Evolutionary conservation across 768 basidiomycete genomes (phyloP).

Genomic region (Mycena amicta): DNA sequence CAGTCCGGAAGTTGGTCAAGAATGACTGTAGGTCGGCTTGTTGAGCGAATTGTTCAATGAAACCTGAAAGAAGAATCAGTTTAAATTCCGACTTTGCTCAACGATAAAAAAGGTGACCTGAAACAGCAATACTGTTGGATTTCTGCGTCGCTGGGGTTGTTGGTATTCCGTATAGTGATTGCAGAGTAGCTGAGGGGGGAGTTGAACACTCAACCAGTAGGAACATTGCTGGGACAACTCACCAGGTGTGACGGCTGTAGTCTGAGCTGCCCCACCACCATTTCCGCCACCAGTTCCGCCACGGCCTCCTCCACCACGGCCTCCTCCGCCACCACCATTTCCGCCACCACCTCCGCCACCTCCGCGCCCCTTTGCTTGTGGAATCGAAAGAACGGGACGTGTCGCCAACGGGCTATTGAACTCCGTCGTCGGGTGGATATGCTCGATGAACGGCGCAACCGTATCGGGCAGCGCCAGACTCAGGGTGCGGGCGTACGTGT

Average conservation of each 20-base stretch:
- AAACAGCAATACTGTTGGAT: slow-evolving; percentile 26
- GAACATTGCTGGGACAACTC: background rate
- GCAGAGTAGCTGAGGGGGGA: slow-evolving; percentile 17
- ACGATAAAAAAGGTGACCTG: background rate
- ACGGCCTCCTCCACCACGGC: background rate
- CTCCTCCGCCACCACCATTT: background rate
- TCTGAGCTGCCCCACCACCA: background rate
- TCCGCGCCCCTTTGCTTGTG: slow-evolving; percentile 20
- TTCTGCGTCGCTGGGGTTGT: slow-evolving; percentile 27
- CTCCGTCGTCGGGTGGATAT: background rate
- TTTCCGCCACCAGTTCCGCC: background rate
- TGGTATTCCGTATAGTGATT: slow-evolving; percentile 38
- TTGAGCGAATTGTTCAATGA: slow-evolving; percentile 20
- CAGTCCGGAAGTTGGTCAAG: slow-evolving; percentile 18
- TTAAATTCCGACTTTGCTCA: background rate
- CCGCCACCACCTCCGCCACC: background rate
- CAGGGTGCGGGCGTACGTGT: slow-evolving; percentile 33
- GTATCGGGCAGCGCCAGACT: slow-evolving; percentile 37
- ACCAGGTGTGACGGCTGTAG: background rate
- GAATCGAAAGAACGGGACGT: background rate
- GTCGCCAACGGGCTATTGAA: background rate
- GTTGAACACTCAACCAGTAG: background rate
- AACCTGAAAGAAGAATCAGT: slow-evolving; percentile 20
- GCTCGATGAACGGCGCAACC: slow-evolving; percentile 32
- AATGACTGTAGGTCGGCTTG: slow-evolving; percentile 19